These are phyloP conservation scores for Aureobasidium sp. DNA, from an alignment of 2,329 filamentous ascomycete species.

Conservation along the genomic window DNA sequence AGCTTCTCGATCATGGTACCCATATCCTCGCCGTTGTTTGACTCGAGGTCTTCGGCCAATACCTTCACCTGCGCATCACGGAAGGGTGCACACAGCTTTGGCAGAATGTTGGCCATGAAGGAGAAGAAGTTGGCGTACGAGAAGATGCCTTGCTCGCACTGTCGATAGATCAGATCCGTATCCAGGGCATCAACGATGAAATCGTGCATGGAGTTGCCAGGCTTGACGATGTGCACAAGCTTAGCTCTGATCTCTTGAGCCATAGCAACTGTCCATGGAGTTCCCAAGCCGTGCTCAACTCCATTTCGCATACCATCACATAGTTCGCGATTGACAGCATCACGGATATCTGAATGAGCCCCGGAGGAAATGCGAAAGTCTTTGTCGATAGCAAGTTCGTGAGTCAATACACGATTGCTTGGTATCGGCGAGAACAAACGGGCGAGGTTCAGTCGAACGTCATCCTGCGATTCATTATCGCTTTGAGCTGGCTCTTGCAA, in stretches of 20 bases:
- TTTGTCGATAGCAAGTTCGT: conserved; percentile 73
- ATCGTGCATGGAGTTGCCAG: conserved; percentile 65
- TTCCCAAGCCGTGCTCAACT: conserved; percentile 58
- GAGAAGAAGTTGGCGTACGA: conserved; percentile 75
- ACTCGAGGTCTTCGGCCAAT: conserved; percentile 54
- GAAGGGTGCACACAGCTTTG: conserved; percentile 73
- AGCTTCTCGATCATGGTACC: conserved; percentile 61
- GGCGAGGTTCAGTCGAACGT: conserved; percentile 2
- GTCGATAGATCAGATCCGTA: conserved; percentile 60
- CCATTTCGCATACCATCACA: conserved; percentile 56
- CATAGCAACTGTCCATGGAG: conserved; percentile 62
- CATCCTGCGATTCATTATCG: not conserved
- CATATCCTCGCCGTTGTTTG: conserved; percentile 22
- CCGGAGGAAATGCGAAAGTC: conserved; percentile 62
- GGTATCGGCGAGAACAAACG: conserved; percentile 57
- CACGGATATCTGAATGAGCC: conserved; percentile 50
- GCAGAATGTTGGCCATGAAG: conserved; percentile 67
- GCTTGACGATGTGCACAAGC: conserved; percentile 63
- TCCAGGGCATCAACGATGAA: conserved; percentile 71
- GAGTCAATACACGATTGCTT: conserved; percentile 66
- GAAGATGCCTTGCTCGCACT: conserved; percentile 65
- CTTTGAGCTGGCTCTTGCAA: not conserved
- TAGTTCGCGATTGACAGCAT: conserved; percentile 53
- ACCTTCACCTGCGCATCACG: conserved; percentile 69
- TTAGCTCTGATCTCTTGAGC: conserved; percentile 65